Evolutionary conservation across 1,284 basidiomycete genomes (phyloP).

Genomic region (Malassezia yamatoensis): DNA sequence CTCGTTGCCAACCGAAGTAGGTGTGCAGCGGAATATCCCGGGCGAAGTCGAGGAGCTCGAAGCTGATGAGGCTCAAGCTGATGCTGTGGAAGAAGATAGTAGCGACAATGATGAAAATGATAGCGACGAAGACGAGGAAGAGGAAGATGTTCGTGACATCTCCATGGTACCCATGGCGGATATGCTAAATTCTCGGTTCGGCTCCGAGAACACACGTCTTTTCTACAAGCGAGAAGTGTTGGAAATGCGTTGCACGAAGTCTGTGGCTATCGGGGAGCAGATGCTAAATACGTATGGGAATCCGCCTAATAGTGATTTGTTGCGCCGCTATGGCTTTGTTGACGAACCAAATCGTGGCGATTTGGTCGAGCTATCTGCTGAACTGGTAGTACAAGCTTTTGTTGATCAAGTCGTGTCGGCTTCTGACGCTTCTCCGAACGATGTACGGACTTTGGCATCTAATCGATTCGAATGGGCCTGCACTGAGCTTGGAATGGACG

Average conservation of each 20-base stretch:
- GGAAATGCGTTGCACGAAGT: constrained; percentile 69
- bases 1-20: constrained; percentile 8
- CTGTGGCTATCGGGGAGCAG: constrained; percentile 70
- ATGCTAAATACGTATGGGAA: constrained; percentile 91
- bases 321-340: constrained; percentile 86
- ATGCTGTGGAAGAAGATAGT: constrained; percentile 21
- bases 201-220: constrained; percentile 57
- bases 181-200: constrained; percentile 53
- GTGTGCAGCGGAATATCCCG: constrained; percentile 7
- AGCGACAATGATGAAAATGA: constrained; percentile 24
- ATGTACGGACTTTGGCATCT: constrained; percentile 16
- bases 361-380: constrained; percentile 71
- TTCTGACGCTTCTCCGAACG: neutral
- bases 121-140: constrained; percentile 23
- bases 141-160: constrained; percentile 56
- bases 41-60: constrained; percentile 11
- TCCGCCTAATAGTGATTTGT: constrained; percentile 83
- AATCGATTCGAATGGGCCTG: constrained; percentile 33
- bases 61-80: constrained; percentile 10
- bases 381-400: constrained; percentile 57
- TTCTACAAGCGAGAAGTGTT: constrained; percentile 67
- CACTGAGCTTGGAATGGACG: constrained; percentile 34
- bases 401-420: constrained; percentile 2
- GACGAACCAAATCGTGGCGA: constrained; percentile 82
- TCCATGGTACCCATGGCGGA: constrained; percentile 97